Evolutionary conservation across 1,139 yeast species (phyloP).

Genomic region (Taphrina betulina): DNA sequence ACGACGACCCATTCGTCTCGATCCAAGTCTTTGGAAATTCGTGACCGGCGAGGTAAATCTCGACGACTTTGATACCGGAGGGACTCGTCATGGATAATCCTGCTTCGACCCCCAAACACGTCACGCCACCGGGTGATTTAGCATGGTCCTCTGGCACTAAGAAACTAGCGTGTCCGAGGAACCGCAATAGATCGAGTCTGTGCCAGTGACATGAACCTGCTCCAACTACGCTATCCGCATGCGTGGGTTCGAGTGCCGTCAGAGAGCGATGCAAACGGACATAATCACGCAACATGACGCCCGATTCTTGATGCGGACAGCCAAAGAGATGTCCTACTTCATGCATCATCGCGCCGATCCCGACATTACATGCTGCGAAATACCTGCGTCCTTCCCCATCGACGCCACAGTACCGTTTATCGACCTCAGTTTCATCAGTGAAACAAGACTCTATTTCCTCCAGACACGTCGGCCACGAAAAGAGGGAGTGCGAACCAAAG

Average conservation of each 20-base stretch:
- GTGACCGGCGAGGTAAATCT: conserved; percentile 49
- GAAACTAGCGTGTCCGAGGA: conserved; percentile 77
- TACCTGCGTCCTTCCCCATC: conserved; percentile 77
- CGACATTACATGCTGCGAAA: conserved; percentile 85
- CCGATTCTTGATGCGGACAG: conserved; percentile 85
- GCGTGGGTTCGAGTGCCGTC: conserved; percentile 60
- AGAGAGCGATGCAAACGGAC: conserved; percentile 77
- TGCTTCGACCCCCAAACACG: conserved; percentile 40
- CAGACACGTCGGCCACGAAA: conserved; percentile 80
- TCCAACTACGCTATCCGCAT: conserved; percentile 59
- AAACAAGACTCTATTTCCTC: conserved; percentile 67
- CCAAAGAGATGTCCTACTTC: conserved; percentile 90
- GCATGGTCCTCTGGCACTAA: conserved; percentile 43
- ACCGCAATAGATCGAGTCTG: conserved; percentile 72
- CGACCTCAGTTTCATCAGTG: conserved; percentile 65
- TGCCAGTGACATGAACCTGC: conserved; percentile 86
- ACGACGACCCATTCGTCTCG: background rate
- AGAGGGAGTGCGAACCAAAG: conserved; percentile 89
- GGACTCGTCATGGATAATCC: conserved; percentile 56
- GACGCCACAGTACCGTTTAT: conserved; percentile 74
- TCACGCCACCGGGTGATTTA: conserved; percentile 41
- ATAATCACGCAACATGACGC: conserved; percentile 89
- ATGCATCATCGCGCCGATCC: conserved; percentile 92
- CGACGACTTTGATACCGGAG: conserved; percentile 64
- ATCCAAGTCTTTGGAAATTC: conserved; percentile 43